A percentile compares a stretch with the other conserved stretches of the same genome.
phyloP scores from a whole-genome alignment of 352 stramenopile species.

The Pythium plurisporium region DNA sequence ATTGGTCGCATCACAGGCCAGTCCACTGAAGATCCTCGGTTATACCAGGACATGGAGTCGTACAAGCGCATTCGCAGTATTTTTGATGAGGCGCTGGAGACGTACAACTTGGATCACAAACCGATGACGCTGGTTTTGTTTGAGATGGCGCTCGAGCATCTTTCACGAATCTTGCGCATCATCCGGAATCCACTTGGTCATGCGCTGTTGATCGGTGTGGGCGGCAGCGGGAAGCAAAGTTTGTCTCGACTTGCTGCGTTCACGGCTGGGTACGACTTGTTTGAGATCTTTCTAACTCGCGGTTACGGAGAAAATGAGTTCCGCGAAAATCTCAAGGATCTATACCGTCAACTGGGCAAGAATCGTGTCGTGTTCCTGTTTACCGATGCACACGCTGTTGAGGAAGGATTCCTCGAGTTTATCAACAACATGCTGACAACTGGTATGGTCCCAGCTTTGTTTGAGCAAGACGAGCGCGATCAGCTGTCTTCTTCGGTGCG shows the following conservation, averaged over 20 bases:
- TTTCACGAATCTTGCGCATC: conserved; percentile 91
- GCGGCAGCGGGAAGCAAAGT: conserved; percentile 93
- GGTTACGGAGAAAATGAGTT: conserved; percentile 94
- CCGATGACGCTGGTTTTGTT: conserved; percentile 95
- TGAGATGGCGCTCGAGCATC: conserved; percentile 93
- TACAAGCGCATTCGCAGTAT: conserved; percentile 89
- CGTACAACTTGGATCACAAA: conserved; percentile 94
- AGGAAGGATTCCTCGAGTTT: conserved; percentile 96
- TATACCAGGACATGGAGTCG: conserved; percentile 93
- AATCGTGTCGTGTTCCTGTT: conserved; percentile 94
- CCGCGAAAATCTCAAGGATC: conserved; percentile 91
- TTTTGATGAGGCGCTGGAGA: conserved; percentile 92
- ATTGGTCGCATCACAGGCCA: conserved; percentile 66
- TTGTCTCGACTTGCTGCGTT: conserved; percentile 90
- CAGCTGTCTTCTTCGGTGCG: conserved; percentile 75
- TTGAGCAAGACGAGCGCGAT: conserved; percentile 92
- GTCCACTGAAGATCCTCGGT: conserved; percentile 69
- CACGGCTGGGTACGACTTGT: conserved; percentile 91
- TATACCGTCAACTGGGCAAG: conserved; percentile 88
- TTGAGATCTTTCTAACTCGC: conserved; percentile 92
- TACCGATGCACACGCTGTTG: conserved; percentile 93
- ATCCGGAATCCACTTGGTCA: conserved; percentile 91
- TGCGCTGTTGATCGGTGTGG: conserved; percentile 92
- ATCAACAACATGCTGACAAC: conserved; percentile 98
- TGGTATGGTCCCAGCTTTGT: conserved; percentile 91